These are phyloP conservation scores for Allomyces macrogynus DNA, from an alignment of 192 early-diverging fungal genomes.

Conservation along the genomic window DNA sequence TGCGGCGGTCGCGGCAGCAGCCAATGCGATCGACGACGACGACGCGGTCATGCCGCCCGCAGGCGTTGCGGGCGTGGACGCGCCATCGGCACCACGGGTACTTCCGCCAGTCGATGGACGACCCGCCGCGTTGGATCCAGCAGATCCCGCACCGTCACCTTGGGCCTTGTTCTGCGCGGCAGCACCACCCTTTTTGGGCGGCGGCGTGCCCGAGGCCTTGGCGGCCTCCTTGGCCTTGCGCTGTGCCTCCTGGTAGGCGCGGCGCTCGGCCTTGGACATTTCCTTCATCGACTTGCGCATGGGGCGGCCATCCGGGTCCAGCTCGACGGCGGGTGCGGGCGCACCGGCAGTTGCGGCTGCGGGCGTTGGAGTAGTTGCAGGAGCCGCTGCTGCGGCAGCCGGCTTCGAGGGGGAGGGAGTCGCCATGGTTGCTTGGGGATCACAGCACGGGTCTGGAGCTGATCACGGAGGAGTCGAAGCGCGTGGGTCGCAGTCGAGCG, in stretches of 20 bases:
- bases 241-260: conserved; percentile 65
- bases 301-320: not conserved
- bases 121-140: no score
- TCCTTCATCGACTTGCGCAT: conserved; percentile 25
- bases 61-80: no score
- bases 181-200: conserved; percentile 3
- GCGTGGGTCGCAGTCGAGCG: no score
- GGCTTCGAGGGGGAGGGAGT: no score
- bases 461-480: no score
- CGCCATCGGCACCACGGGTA: no score
- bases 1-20: conserved; percentile 9
- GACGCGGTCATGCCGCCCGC: conserved; percentile 3
- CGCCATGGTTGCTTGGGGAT: no score
- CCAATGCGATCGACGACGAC: conserved; percentile 6
- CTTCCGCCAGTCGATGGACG: no score
- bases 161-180: conserved; percentile 3
- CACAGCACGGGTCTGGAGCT: no score
- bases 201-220: conserved; percentile 4
- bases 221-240: conserved; percentile 42
- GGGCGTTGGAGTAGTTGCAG: no score
- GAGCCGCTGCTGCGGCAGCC: no score
- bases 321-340: not conserved
- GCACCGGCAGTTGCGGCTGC: not conserved
- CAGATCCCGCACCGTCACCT: no score
- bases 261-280: conserved; percentile 79